These are phyloP conservation scores for Fusarium algeriense DNA, from an alignment of 2,329 filamentous ascomycete genomes.

Conservation along the genomic window DNA sequence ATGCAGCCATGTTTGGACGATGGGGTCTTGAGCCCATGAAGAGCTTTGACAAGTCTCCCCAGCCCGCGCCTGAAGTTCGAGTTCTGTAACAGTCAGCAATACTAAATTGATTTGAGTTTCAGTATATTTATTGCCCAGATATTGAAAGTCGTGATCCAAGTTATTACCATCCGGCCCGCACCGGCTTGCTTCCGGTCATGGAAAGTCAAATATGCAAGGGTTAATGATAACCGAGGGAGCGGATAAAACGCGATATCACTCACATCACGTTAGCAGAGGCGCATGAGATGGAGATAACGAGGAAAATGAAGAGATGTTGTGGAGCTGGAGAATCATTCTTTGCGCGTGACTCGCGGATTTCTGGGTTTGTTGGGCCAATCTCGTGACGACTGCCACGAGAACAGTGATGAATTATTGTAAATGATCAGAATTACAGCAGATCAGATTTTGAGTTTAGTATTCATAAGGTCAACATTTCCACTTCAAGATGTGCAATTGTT, in stretches of 20 bases:
- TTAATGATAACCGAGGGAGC: slow-evolving; percentile 16
- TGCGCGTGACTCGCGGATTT: slow-evolving; percentile 29
- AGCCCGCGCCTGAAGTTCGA: slow-evolving; percentile 43
- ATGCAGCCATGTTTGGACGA: slow-evolving; percentile 82
- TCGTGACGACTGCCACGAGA: slow-evolving; percentile 27
- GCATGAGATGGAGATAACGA: slow-evolving; percentile 20
- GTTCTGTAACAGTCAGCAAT: slow-evolving; percentile 34
- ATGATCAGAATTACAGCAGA: not conserved
- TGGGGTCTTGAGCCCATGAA: slow-evolving; percentile 88
- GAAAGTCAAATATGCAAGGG: slow-evolving; percentile 7
- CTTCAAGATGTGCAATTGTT: not conserved
- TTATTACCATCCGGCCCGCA: slow-evolving; percentile 11
- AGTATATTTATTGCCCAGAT: not conserved
- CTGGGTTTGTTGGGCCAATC: slow-evolving; percentile 13
- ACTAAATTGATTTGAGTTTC: not conserved
- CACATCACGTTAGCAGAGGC: slow-evolving; percentile 30
- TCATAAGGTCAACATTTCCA: not conserved
- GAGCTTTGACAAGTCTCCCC: slow-evolving; percentile 57
- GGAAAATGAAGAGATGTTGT: slow-evolving; percentile 13
- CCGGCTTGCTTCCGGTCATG: slow-evolving; percentile 28
- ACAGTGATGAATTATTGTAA: not conserved
- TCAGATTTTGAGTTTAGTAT: not conserved
- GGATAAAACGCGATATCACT: slow-evolving; percentile 24
- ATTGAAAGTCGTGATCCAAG: not conserved
- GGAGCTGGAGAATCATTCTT: slow-evolving; percentile 14